A percentile compares a stretch with the other conserved stretches of the same genome.
Conservation (phyloP, 805 yeast genomes). For the Henningerozyma blattae region DNA sequence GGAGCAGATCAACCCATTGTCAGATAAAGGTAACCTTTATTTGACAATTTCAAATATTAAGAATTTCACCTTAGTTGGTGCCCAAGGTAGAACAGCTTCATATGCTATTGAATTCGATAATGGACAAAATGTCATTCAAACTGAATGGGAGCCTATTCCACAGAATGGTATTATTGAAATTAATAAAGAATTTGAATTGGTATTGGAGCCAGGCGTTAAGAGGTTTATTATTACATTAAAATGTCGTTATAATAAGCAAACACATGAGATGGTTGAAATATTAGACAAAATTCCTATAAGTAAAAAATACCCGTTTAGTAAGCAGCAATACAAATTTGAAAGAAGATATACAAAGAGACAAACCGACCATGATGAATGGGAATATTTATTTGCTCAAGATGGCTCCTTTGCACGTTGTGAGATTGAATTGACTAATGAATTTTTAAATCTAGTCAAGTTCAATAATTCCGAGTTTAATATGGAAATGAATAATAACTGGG, state of each 20-base stretch:
- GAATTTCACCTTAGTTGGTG: conserved; percentile 30
- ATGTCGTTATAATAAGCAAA: conserved; percentile 38
- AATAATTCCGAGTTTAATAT: conserved; percentile 3
- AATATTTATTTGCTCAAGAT: conserved; percentile 56
- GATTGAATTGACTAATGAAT: conserved; percentile 28
- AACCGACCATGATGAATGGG: conserved; percentile 45
- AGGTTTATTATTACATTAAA: conserved; percentile 66
- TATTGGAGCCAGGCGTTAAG: conserved; percentile 26
- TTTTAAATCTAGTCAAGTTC: conserved; percentile 9
- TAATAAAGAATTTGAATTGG: conserved; percentile 64
- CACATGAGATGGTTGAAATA: conserved; percentile 45
- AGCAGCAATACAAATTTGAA: conserved; percentile 26
- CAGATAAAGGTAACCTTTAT: conserved; percentile 38
- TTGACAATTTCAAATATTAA: conserved; percentile 35
- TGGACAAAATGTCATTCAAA: conserved; percentile 25
- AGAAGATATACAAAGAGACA: conserved; percentile 39
- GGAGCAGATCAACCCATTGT: not conserved
- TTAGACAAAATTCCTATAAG: conserved; percentile 41
- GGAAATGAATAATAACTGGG: conserved; percentile 64
- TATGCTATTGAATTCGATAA: conserved; percentile 31
- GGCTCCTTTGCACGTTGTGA: conserved; percentile 83
- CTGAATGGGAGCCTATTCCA: conserved; percentile 34
- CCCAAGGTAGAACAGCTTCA: conserved; percentile 33
- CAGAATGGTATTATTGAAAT: conserved; percentile 26
- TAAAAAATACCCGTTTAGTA: conserved; percentile 18